Conservation (phyloP, 257 asterid species). For the Oldenlandia corymbosa region DNA sequence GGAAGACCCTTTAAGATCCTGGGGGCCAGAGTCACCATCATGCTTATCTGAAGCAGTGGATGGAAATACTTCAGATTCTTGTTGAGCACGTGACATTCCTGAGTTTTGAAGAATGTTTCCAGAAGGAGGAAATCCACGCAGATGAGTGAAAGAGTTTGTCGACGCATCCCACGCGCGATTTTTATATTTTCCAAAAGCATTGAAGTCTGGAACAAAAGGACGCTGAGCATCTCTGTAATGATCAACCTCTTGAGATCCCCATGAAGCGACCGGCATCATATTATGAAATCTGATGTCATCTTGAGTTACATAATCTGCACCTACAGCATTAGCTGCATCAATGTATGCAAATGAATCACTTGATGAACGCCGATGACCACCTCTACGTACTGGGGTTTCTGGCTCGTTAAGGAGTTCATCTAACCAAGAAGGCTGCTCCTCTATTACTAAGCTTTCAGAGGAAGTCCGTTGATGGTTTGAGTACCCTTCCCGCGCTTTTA, state of each 20-base stretch:
- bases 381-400: slow-evolving; percentile 78
- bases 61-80: slow-evolving; percentile 50
- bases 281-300: slow-evolving; percentile 24
- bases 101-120: slow-evolving; percentile 35
- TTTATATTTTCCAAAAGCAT: slow-evolving; percentile 39
- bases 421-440: slow-evolving; percentile 91
- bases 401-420: slow-evolving; percentile 92
- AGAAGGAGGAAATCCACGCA: slow-evolving; percentile 49
- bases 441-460: slow-evolving; percentile 67
- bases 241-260: slow-evolving; percentile 72
- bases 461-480: slow-evolving; percentile 83
- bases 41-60: slow-evolving; percentile 43
- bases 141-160: slow-evolving; percentile 35
- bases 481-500: slow-evolving; percentile 52
- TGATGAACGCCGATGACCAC: slow-evolving; percentile 94
- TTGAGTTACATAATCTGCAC: slow-evolving; percentile 18
- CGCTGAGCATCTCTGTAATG: slow-evolving; percentile 43
- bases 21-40: slow-evolving; percentile 48
- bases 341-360: slow-evolving; percentile 84
- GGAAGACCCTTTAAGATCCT: slow-evolving; percentile 41
- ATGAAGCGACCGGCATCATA: slow-evolving; percentile 42
- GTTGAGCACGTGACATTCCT: slow-evolving; percentile 38
- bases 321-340: slow-evolving; percentile 28
- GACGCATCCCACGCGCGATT: slow-evolving; percentile 57
- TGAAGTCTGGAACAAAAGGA: slow-evolving; percentile 44